phyloP scores from a whole-genome alignment of 2,329 filamentous ascomycete species.

The Alternaria conjuncta region DNA sequence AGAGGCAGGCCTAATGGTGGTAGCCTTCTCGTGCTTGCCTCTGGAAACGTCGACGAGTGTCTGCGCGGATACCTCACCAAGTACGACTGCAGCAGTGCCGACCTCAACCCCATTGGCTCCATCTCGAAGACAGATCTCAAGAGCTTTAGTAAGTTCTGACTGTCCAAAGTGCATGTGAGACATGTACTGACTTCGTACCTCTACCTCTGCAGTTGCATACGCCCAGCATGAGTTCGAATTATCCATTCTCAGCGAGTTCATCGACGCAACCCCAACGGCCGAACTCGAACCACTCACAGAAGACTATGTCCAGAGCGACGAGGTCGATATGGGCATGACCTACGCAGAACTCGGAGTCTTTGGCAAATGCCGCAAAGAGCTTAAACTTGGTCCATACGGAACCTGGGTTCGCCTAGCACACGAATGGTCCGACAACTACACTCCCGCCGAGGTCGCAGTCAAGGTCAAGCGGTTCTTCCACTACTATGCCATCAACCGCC shows the following conservation, averaged over 20 bases:
- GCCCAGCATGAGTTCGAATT: slow-evolving; percentile 60
- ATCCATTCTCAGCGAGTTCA: slow-evolving; percentile 70
- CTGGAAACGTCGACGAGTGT: slow-evolving; percentile 66
- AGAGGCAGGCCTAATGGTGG: slow-evolving; percentile 64
- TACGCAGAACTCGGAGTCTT: slow-evolving; percentile 62
- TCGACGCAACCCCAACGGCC: slow-evolving; percentile 57
- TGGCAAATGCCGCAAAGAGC: slow-evolving; percentile 61
- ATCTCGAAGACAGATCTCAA: slow-evolving; percentile 74
- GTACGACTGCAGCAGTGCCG: slow-evolving; percentile 65
- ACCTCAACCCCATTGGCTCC: slow-evolving; percentile 63
- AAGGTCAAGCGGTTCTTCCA: slow-evolving; percentile 55
- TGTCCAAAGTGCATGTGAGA: no score
- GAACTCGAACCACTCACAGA: slow-evolving; percentile 69
- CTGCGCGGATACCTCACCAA: slow-evolving; percentile 70
- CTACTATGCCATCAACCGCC: slow-evolving; percentile 31
- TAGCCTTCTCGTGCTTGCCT: slow-evolving; percentile 69
- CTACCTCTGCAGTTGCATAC: no score
- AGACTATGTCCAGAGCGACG: slow-evolving; percentile 59
- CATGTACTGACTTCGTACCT: no score
- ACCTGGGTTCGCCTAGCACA: slow-evolving; percentile 62
- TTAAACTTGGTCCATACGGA: slow-evolving; percentile 57
- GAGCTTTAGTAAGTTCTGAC: no score
- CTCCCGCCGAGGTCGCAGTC: slow-evolving; percentile 51
- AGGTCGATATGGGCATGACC: slow-evolving; percentile 59
- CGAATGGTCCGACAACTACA: slow-evolving; percentile 53